Conservation (phyloP, 768 basidiomycete genomes). For the Pisolithus tinctorius region DNA sequence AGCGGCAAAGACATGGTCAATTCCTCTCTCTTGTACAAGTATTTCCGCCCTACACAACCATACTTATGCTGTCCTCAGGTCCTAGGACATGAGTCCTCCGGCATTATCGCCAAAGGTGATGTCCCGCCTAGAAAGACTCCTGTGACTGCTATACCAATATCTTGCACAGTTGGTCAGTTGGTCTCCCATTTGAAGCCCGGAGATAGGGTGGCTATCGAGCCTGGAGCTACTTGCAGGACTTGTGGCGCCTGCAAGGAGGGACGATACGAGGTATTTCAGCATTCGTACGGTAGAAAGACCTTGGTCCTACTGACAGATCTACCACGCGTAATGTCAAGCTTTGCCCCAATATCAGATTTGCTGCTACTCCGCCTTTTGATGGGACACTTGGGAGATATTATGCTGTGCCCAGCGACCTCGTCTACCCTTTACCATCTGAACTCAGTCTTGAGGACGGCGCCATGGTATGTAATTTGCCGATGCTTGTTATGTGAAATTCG, state of each 20-base stretch:
- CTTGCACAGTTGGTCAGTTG: constrained; percentile 55
- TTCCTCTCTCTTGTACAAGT: not conserved
- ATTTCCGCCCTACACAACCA: not conserved
- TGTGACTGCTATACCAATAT: not conserved
- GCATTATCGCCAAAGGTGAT: constrained; percentile 62
- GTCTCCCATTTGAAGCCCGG: constrained; percentile 76
- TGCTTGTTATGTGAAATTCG: not conserved
- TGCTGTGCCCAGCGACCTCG: constrained; percentile 77
- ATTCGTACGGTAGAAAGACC: not conserved
- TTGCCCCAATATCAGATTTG: constrained; percentile 81
- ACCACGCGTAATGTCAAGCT: constrained; percentile 39
- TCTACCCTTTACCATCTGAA: constrained; percentile 75
- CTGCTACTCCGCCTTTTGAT: constrained; percentile 90
- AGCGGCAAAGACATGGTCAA: constrained; percentile 61
- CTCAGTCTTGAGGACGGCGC: constrained; percentile 92
- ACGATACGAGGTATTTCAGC: constrained; percentile 59
- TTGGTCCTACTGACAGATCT: not conserved
- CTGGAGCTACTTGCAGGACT: constrained; percentile 76
- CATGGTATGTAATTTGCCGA: constrained; percentile 50
- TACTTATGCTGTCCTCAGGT: constrained; percentile 42
- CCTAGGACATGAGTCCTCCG: constrained; percentile 91
- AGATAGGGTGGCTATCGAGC: constrained; percentile 88
- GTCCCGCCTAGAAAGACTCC: not conserved
- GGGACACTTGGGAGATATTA: constrained; percentile 89
- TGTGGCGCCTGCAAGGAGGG: constrained; percentile 86